Base-by-base conservation (phyloP, 495 filamentous ascomycete species). In the Xylaria flabelliformis region DNA sequence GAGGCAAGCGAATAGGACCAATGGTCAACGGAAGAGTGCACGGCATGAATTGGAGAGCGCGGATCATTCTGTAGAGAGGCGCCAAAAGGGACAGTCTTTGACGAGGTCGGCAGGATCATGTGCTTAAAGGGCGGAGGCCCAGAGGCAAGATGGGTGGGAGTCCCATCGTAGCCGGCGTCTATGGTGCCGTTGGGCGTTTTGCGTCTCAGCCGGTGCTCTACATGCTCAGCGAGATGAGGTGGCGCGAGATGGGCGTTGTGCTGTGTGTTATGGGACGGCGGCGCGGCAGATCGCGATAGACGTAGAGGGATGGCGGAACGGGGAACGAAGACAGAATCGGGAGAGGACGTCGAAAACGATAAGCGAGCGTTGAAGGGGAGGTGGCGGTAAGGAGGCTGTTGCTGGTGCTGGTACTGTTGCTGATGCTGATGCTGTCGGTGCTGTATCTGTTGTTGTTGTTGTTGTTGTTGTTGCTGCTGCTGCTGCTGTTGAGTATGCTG, bases 151-250 rank as follows among this genome's bases (percentile, higher is more conserved):
- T 96, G 93, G 36, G 90, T 85, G 2, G 91, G 88, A 8, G 92
- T 93, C 13, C 93, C 95, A 87, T 98, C 95, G 77, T 99, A 99
- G 17, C 94, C 95, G 69, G 93, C 95, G 65, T 94, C 92, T 67
- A 99, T 87, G 24, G 94, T 97, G 29, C 96, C 96, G 75, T 91
- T 97, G 12, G 96, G 96, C 10, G 96, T 98, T 79, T 99, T 99
- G 61, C 96, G 89, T 72, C 96, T 88, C 51, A 99, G 85, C 67
- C 94, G 91, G 81, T 98, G 90, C 81, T 98, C 94, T 21, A 80
- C 75, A 74, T 79, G 75, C 2, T 85, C 84, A 44, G 79, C 75
- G 36, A 75, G 73, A 75, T 80, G 80, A 74, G 81, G 67, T 69
- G 78, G 79, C 50, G 79, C 76, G 66, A 81, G 77, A 34, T 72